phyloP scores from a whole-genome alignment of 2,329 filamentous ascomycete species.

The Dothideomycetes sp. region DNA sequence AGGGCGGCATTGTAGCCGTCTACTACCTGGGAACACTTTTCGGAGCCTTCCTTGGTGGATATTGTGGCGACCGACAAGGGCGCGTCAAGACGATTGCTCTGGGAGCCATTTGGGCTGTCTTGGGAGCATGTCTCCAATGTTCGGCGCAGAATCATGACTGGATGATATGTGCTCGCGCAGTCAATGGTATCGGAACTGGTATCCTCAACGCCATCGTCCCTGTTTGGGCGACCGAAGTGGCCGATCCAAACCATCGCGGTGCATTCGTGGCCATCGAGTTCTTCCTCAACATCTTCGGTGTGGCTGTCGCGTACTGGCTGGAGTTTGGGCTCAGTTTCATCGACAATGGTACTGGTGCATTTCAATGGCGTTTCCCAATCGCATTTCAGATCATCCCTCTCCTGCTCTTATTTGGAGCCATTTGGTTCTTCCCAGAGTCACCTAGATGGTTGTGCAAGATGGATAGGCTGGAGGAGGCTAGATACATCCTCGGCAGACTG shows the following conservation, averaged over 20 bases:
- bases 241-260: conserved; percentile 56
- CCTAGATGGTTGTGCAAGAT: conserved; percentile 57
- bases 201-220: conserved; percentile 61
- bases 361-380: conserved; percentile 40
- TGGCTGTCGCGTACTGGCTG: conserved; percentile 38
- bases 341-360: conserved; percentile 44
- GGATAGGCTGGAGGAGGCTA: conserved; percentile 55
- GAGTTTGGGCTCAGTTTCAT: conserved; percentile 48
- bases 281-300: conserved; percentile 61
- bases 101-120: conserved; percentile 34
- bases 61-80: conserved; percentile 51
- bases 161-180: conserved; percentile 49
- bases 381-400: conserved; percentile 56
- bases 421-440: conserved; percentile 61
- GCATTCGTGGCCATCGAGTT: conserved; percentile 63
- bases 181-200: conserved; percentile 36
- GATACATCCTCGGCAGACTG: conserved; percentile 51
- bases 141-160: conserved; percentile 54
- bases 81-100: conserved; percentile 53
- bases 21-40: conserved; percentile 52
- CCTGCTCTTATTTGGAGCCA: conserved; percentile 40
- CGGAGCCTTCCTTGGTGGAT: conserved; percentile 53
- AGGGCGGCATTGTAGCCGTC: conserved; percentile 51
- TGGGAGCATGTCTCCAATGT: conserved; percentile 52
- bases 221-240: conserved; percentile 61